These are phyloP conservation scores for Chlorella vulgaris DNA, from an alignment of 139 green algal genomes.

Conservation along the genomic window DNA sequence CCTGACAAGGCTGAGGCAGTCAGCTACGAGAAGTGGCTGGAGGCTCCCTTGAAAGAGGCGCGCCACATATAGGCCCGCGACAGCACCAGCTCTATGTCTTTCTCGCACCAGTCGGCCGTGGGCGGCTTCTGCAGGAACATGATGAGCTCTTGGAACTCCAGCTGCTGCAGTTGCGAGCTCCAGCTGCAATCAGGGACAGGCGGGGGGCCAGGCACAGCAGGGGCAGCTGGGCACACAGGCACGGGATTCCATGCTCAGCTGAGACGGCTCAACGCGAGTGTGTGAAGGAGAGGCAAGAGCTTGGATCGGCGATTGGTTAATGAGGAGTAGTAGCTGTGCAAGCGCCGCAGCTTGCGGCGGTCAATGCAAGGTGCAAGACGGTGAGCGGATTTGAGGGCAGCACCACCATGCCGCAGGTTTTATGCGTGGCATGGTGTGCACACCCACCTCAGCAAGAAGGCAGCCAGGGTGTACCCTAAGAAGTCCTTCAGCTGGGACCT, in stretches of 20 bases:
- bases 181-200: conserved; percentile 45
- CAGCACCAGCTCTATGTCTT: conserved; percentile 86
- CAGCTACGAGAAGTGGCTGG: conserved; percentile 65
- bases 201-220: background rate
- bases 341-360: too few relatives aligned
- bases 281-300: too few relatives aligned
- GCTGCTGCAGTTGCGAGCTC: conserved; percentile 56
- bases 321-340: too few relatives aligned
- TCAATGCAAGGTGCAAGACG: background rate
- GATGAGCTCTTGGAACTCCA: conserved; percentile 76
- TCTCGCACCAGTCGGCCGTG: conserved; percentile 74
- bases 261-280: too few relatives aligned
- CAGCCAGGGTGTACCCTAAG: conserved; percentile 76
- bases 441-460: conserved; percentile 69
- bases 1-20: too few relatives aligned
- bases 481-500: conserved; percentile 77
- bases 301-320: too few relatives aligned
- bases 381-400: background rate
- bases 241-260: too few relatives aligned
- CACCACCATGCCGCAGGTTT: too few relatives aligned
- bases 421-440: background rate
- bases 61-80: conserved; percentile 83
- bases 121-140: conserved; percentile 68
- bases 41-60: conserved; percentile 74
- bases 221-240: too few relatives aligned